Evolutionary conservation across 257 asterid species (phyloP), one percentile per base, ranked within the genome.

Genomic region (Osmanthus fragrans): DNA sequence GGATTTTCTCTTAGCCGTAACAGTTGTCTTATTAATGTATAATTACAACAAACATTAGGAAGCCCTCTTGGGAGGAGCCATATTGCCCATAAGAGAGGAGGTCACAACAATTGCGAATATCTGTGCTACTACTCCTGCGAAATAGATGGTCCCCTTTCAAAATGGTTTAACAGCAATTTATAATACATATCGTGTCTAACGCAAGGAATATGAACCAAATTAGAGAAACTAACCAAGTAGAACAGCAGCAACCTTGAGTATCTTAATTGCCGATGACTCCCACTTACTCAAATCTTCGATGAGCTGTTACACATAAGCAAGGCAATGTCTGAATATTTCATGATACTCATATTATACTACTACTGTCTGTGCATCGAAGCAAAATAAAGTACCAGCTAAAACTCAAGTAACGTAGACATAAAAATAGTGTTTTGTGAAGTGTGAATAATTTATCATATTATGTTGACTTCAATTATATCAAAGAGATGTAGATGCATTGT

Each of bases 21-120:
- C 11, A 64, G 36, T 58, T 56, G 36, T 25, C 45, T 32, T 40
- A 5, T 33, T 42, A n/a, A n/a, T 21, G 49, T 47, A 9, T 39
- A 56, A 36, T 29, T 25, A 27, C 74, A n/a, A 5, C 39, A n/a
- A 27, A 15, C 70, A 68, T 89, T 81, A 93, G 39, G 91, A 85
- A 2, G 92, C 86, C 75, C 93, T 93, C 90, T 90, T 90, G 68
- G 97, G 96, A 81, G 96, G 98, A 81, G 96, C 94, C 97, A 94
- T 92, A 82, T 94, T 88, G 81, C 69, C 81, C 74, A 87, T 77
- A 64, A 92, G 97, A 72, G 93, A 85, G 18, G 80, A 77, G 1
- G 89, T 69, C 42, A 85, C 93, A 29, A 56, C 66, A 18, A 86
- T 29, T 51, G 85, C 54, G 54, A 83, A 74, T 51, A 87, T 72